Evolutionary conservation across 208 protist genomes (phyloP).

Genomic region (Trypanosoma scelopori): DNA sequence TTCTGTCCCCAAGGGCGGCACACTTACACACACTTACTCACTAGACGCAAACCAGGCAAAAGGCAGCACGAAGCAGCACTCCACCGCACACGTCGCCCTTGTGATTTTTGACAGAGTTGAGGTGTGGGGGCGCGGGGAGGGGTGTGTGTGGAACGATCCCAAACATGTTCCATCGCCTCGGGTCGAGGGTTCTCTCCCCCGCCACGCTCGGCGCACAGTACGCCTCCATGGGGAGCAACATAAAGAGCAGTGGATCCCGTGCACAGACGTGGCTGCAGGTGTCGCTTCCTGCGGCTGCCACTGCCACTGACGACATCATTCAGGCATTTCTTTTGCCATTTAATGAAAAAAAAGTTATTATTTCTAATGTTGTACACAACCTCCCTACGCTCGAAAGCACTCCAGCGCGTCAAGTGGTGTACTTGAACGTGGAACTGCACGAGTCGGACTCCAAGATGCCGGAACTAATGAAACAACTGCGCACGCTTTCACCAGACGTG

Average conservation of each 20-base stretch:
- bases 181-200: not conserved
- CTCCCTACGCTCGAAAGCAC: slow-evolving; percentile 48
- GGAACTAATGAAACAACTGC: slow-evolving; percentile 34
- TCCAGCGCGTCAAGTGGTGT: slow-evolving; percentile 50
- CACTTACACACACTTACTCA: no score
- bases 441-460: slow-evolving; percentile 38
- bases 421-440: slow-evolving; percentile 66
- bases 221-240: slow-evolving; percentile 44
- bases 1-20: no score
- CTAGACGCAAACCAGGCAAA: no score
- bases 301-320: slow-evolving; percentile 32
- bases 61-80: no score
- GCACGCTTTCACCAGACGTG: slow-evolving; percentile 30
- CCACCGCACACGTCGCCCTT: no score
- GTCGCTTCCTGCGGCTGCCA: slow-evolving; percentile 39
- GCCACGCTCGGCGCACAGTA: slow-evolving; percentile 49
- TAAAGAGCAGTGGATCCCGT: slow-evolving; percentile 39
- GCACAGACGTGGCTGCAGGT: slow-evolving; percentile 57
- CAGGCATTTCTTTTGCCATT: slow-evolving; percentile 49
- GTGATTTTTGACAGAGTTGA: no score
- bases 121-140: no score
- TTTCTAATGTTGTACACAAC: slow-evolving; percentile 60
- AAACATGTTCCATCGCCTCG: no score
- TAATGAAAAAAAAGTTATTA: slow-evolving; percentile 46
- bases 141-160: no score